Conservation (phyloP, 352 stramenopile genomes). For the Pythium graminicola region DNA sequence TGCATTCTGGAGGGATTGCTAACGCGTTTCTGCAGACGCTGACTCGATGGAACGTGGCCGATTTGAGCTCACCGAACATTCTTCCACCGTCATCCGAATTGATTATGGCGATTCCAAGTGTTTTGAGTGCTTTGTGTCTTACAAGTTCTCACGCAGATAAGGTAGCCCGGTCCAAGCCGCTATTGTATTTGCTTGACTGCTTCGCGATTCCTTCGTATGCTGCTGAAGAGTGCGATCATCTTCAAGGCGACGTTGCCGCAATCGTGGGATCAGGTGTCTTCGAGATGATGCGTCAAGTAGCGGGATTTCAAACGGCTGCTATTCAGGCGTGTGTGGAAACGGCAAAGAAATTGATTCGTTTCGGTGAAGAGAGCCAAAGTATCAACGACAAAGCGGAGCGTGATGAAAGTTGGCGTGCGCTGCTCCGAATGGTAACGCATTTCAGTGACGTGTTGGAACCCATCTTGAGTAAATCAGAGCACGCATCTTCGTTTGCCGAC, state of each 20-base stretch:
- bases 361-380: conserved; percentile 31
- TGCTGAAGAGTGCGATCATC: conserved; percentile 74
- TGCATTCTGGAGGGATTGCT: conserved; percentile 90
- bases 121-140: conserved; percentile 90
- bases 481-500: conserved; percentile 88
- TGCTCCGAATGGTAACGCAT: conserved; percentile 67
- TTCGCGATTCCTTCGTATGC: conserved; percentile 90
- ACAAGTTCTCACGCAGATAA: conserved; percentile 89
- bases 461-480: conserved; percentile 91
- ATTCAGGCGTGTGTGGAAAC: conserved; percentile 87
- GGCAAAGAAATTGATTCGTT: conserved; percentile 87
- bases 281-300: conserved; percentile 95
- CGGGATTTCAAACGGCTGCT: conserved; percentile 74
- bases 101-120: conserved; percentile 92
- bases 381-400: not conserved
- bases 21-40: conserved; percentile 91
- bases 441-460: conserved; percentile 92
- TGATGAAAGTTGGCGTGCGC: conserved; percentile 25
- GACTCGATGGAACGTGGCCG: conserved; percentile 66
- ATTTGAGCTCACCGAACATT: conserved; percentile 45
- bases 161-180: conserved; percentile 86
- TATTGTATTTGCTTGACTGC: conserved; percentile 86
- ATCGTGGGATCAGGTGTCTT: conserved; percentile 93
- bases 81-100: conserved; percentile 88
- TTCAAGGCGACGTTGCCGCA: conserved; percentile 90